phyloP scores from a whole-genome alignment of 352 stramenopile genomes.

The Globisporangium uncinulatum region DNA sequence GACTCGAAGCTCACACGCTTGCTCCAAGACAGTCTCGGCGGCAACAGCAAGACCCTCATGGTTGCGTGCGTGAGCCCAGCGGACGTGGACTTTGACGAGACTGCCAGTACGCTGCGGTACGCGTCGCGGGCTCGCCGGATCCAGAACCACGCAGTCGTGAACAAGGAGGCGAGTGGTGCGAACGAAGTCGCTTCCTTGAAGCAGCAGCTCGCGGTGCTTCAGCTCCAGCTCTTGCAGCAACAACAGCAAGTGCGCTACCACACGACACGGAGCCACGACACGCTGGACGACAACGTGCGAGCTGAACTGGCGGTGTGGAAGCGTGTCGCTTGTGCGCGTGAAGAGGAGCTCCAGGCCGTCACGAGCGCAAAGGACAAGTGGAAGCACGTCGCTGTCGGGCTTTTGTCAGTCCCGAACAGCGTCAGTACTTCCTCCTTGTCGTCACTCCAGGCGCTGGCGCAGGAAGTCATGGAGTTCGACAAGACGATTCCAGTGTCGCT shows the following conservation, averaged over 20 bases:
- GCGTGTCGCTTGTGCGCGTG: slow-evolving; percentile 18
- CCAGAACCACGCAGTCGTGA: slow-evolving; percentile 96
- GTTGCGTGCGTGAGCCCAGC: slow-evolving; percentile 82
- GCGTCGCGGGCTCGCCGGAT: slow-evolving; percentile 97
- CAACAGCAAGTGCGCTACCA: neutral
- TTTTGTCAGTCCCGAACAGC: slow-evolving; percentile 4
- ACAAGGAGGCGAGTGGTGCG: slow-evolving; percentile 92
- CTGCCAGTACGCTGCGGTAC: slow-evolving; percentile 93
- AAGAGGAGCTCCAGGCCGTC: slow-evolving; percentile 43
- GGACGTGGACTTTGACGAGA: slow-evolving; percentile 90
- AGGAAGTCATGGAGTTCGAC: slow-evolving; percentile 30
- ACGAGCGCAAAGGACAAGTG: slow-evolving; percentile 57
- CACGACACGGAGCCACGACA: neutral
- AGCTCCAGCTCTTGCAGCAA: slow-evolving; percentile 51
- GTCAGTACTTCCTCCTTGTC: slow-evolving; percentile 1
- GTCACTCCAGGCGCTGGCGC: slow-evolving; percentile 16
- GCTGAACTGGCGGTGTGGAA: slow-evolving; percentile 24
- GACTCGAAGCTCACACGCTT: slow-evolving; percentile 90
- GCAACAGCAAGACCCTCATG: slow-evolving; percentile 91
- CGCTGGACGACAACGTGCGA: neutral
- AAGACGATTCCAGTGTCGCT: slow-evolving; percentile 19
- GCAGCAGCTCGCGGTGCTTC: slow-evolving; percentile 59
- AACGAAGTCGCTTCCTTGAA: slow-evolving; percentile 61
- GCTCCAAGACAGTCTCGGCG: slow-evolving; percentile 84
- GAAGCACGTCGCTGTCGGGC: slow-evolving; percentile 50